phyloP scores from a whole-genome alignment of 2,329 filamentous ascomycete species.

The Huntiella savannae region DNA sequence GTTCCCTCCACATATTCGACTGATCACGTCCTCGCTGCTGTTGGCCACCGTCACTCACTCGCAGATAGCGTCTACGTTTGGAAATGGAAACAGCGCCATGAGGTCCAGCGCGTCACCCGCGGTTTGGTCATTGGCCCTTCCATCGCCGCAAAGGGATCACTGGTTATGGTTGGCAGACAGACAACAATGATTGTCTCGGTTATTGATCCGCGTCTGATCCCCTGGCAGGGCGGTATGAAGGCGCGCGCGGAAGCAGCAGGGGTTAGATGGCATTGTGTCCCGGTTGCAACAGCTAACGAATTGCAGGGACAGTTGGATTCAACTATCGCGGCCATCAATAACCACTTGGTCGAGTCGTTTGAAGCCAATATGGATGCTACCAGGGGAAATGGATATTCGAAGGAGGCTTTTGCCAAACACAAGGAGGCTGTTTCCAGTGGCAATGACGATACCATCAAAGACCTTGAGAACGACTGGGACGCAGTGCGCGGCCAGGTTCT shows the following conservation, averaged over 20 bases:
- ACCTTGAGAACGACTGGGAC: conserved; percentile 14
- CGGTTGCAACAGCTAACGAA: conserved; percentile 41
- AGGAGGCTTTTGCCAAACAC: conserved; percentile 22
- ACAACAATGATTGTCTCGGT: conserved; percentile 68
- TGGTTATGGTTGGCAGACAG: conserved; percentile 40
- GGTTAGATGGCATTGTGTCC: conserved; percentile 42
- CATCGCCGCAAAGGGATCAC: conserved; percentile 42
- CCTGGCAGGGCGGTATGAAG: conserved; percentile 35
- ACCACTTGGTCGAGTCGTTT: conserved; percentile 40
- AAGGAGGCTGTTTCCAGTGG: background rate
- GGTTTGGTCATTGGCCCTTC: conserved; percentile 71
- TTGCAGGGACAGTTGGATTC: conserved; percentile 45
- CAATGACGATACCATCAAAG: background rate
- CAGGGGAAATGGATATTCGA: conserved; percentile 32
- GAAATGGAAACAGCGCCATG: conserved; percentile 52
- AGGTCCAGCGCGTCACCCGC: conserved; percentile 60
- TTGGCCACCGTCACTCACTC: conserved; percentile 22
- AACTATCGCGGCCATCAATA: conserved; percentile 51
- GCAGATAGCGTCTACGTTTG: conserved; percentile 27
- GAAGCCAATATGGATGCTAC: background rate
- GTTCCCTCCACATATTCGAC: too few relatives aligned
- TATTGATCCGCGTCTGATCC: conserved; percentile 41
- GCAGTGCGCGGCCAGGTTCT: conserved; percentile 46
- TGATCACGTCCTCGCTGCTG: conserved; percentile 21
- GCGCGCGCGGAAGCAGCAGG: conserved; percentile 39